Percentiles rank a stretch among this genome's conserved stretches.
These are phyloP conservation scores for Hygrocybe punicea DNA, from an alignment of 768 basidiomycete species.

Conservation along the genomic window DNA sequence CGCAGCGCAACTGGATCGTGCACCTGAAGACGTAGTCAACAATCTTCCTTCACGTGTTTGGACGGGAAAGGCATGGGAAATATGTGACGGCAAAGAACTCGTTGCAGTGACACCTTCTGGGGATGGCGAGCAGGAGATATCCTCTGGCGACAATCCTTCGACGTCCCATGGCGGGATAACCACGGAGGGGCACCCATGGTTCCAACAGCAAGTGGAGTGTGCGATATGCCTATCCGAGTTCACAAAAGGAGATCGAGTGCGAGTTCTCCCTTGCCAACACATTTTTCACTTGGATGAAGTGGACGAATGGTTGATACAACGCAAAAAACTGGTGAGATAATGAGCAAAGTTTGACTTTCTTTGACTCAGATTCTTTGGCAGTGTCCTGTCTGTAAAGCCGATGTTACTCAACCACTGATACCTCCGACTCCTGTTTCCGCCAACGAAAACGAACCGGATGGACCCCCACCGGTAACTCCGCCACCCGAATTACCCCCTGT, in stretches of 20 bases:
- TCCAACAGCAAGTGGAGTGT: slow-evolving; percentile 79
- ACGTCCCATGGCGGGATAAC: slow-evolving; percentile 32
- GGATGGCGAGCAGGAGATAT: slow-evolving; percentile 37
- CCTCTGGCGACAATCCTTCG: slow-evolving; percentile 35
- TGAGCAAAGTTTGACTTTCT: not conserved
- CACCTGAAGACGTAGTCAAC: slow-evolving; percentile 76
- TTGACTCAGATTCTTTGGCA: slow-evolving; percentile 30
- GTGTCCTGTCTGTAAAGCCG: slow-evolving; percentile 92
- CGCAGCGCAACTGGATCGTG: slow-evolving; percentile 78
- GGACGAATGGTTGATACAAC: slow-evolving; percentile 87
- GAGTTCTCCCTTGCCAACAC: slow-evolving; percentile 91
- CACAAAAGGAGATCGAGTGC: slow-evolving; percentile 80
- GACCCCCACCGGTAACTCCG: slow-evolving; percentile 11
- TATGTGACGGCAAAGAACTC: slow-evolving; percentile 50
- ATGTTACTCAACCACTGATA: slow-evolving; percentile 67
- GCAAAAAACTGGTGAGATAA: slow-evolving; percentile 81
- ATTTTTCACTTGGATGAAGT: slow-evolving; percentile 92
- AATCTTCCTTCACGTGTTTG: slow-evolving; percentile 79
- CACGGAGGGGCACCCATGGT: slow-evolving; percentile 57
- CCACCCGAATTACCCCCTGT: not conserved
- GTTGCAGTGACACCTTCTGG: slow-evolving; percentile 27
- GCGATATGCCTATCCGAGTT: slow-evolving; percentile 92
- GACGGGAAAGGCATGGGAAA: slow-evolving; percentile 78
- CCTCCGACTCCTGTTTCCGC: slow-evolving; percentile 13
- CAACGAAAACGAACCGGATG: slow-evolving; percentile 12